Conservation (phyloP, 1,139 yeast species). For the Pneumocystis sp. region DNA sequence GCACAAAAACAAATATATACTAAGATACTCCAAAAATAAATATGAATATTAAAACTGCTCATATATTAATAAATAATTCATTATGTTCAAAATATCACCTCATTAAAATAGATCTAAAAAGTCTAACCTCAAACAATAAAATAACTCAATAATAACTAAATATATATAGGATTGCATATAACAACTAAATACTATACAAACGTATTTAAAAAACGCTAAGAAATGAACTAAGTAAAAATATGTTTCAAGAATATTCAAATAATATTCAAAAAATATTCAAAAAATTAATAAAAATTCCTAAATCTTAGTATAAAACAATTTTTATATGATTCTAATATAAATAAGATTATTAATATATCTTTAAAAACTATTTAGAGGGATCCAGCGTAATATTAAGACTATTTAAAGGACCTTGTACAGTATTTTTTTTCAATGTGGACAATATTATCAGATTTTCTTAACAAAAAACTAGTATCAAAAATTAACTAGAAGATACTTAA, state of each 20-base stretch:
- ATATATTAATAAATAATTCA: neutral
- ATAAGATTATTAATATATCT: neutral
- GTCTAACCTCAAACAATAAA: neutral
- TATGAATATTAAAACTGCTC: neutral
- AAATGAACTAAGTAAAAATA: too few species aligned
- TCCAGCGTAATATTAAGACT: neutral
- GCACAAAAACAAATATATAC: neutral
- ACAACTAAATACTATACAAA: neutral
- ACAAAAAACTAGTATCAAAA: neutral
- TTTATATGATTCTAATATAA: too few species aligned
- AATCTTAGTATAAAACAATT: neutral
- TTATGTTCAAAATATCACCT: neutral
- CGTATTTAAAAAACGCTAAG: neutral
- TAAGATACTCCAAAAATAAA: neutral
- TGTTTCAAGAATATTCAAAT: too few species aligned
- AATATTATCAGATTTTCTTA: neutral
- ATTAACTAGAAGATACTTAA: neutral
- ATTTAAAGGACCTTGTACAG: neutral
- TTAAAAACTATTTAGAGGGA: neutral
- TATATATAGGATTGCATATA: too few species aligned
- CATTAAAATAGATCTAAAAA: neutral
- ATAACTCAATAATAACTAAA: too few species aligned
- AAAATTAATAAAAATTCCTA: neutral
- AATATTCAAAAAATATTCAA: neutral
- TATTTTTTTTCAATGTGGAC: neutral